Evolutionary conservation across 2,329 filamentous ascomycete species (phyloP), one percentile per base, ranked within the genome.

Genomic region (Orbilia brochopaga): DNA sequence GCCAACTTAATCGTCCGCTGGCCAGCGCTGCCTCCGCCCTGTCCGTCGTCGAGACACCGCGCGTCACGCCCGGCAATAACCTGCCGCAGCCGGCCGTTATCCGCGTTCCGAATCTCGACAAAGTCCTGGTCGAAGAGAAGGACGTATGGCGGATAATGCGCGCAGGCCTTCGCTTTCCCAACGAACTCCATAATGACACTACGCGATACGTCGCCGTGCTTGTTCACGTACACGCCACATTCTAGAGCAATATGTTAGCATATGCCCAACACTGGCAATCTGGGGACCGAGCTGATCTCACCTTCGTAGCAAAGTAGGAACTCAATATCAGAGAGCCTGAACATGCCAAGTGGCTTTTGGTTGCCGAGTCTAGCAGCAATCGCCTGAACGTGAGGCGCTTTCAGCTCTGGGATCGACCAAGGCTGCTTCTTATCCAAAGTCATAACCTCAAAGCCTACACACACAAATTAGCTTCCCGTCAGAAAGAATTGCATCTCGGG

Each of bases 181-280:
- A 96, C 94, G 79, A 97, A 99, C 78, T 97, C 92, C 92, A 99
- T 96, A 77, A 97, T 92, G 67, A 97, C 91, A 27, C 89, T 91
- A 51, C 95, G 89, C 42, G 88, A 93, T 27, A 99, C 91, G 73
- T 99, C 94, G 75, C 94, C 94, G 79, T 97, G 92, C 81, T 97
- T 97, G 82, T 99, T 95, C 78, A 97, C 90, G 78, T 97, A 99
- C 7, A 99, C 92, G 17, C 92, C 94, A 76, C 93, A 97, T 79
- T 97, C 92, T 75, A 51, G 17, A 27, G 10, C 4, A 37, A 35
- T 13, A 42, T 3, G n/a, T 42, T 42, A 42, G 37, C 37, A 42
- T 44, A 15, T 3, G 40, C 40, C 3, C 5, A 17, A 15, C 15
- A 15, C 3, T 44, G 4, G 40, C 3, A 6, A 13, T 15, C 15